phyloP scores from a whole-genome alignment of 306 rosid genomes.

The Prunus salicina region DNA sequence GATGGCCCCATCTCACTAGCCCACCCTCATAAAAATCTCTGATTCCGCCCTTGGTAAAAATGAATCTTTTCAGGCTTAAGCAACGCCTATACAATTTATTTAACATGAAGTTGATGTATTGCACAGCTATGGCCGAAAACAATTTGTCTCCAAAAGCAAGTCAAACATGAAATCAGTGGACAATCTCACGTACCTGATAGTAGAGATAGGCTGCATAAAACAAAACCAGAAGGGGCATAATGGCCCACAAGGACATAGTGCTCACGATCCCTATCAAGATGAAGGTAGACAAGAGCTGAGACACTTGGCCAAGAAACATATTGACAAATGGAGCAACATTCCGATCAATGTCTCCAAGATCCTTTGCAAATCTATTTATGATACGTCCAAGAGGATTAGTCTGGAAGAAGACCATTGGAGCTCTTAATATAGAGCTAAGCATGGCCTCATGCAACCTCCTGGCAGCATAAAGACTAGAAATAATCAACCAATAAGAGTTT shows the following conservation, averaged over 20 bases:
- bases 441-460: slow-evolving; percentile 79
- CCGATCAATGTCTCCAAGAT: slow-evolving; percentile 92
- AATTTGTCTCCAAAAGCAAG: background rate
- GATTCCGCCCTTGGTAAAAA: too few species aligned
- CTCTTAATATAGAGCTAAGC: slow-evolving; percentile 81
- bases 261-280: slow-evolving; percentile 86
- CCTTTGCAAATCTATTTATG: slow-evolving; percentile 90
- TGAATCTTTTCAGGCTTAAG: background rate
- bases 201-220: slow-evolving; percentile 82
- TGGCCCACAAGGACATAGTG: slow-evolving; percentile 97
- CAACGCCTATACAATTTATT: background rate
- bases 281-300: slow-evolving; percentile 82
- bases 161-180: slow-evolving; percentile 3
- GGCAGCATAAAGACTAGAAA: slow-evolving; percentile 85
- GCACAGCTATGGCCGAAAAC: background rate
- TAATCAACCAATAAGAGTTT: slow-evolving; percentile 82
- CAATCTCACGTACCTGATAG: slow-evolving; percentile 64
- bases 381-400: slow-evolving; percentile 92
- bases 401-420: slow-evolving; percentile 90
- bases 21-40: too few species aligned
- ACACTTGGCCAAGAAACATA: slow-evolving; percentile 80
- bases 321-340: slow-evolving; percentile 68
- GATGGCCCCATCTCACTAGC: background rate
- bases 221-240: slow-evolving; percentile 80
- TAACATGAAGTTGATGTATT: background rate